Conservation (phyloP, 116 monocot species). For the Papilionanthe hybrid region DNA sequence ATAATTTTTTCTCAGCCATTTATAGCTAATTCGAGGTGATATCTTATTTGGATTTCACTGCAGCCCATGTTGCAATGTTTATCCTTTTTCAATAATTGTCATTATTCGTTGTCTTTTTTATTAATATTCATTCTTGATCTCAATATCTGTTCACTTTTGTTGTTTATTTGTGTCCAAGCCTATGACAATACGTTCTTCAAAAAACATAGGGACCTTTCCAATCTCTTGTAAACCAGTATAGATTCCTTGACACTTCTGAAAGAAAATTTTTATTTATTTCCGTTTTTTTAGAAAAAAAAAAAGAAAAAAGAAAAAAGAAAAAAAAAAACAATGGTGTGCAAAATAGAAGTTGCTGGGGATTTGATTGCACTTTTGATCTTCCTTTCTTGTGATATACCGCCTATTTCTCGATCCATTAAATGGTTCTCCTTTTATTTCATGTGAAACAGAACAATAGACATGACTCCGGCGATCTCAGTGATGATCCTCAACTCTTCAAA, state of each 20-base stretch:
- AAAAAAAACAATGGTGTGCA: too few species aligned
- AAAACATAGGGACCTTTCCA: too few species aligned
- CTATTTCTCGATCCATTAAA: not conserved
- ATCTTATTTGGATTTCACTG: too few species aligned
- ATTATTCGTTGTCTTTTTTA: too few species aligned
- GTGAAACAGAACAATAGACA: conserved; percentile 52
- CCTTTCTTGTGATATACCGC: not conserved
- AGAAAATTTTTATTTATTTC: conserved; percentile 12
- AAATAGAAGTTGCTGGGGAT: not conserved
- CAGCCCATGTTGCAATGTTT: too few species aligned
- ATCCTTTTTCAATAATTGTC: too few species aligned
- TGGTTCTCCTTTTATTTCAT: not conserved
- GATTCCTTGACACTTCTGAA: not conserved
- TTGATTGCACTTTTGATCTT: not conserved
- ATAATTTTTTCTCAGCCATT: too few species aligned
- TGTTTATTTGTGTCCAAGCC: not conserved
- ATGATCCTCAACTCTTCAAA: conserved; percentile 39
- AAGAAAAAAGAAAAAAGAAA: too few species aligned
- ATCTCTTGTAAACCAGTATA: not conserved
- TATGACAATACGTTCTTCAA: too few species aligned
- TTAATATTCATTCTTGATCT: too few species aligned
- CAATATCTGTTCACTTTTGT: not conserved
- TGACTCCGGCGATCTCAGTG: conserved; percentile 25
- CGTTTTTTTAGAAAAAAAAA: not conserved
- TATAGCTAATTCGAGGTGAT: too few species aligned